A percentile compares a stretch with the other conserved stretches of the same genome.
phyloP scores from a whole-genome alignment of 148 eudicot species.

The Suaeda aralocaspica region DNA sequence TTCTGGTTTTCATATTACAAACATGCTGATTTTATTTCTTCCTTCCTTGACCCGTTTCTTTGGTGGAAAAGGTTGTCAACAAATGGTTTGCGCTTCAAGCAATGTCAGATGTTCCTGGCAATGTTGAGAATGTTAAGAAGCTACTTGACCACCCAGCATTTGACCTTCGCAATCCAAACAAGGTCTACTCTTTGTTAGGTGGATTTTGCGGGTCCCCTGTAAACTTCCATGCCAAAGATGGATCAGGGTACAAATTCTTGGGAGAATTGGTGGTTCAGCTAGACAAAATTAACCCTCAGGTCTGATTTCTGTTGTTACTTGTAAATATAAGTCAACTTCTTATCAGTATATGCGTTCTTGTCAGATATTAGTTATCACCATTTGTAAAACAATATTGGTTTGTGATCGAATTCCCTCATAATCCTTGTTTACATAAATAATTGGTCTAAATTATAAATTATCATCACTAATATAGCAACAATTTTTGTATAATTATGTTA shows the following conservation, averaged over 20 bases:
- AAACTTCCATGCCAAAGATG: slow-evolving; percentile 95
- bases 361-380: background rate
- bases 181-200: slow-evolving; percentile 86
- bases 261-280: slow-evolving; percentile 81
- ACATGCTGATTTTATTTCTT: background rate
- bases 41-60: background rate
- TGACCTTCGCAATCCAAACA: slow-evolving; percentile 90
- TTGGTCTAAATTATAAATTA: too few species aligned
- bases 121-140: slow-evolving; percentile 79
- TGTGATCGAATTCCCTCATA: background rate
- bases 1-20: background rate
- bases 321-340: too few species aligned
- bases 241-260: slow-evolving; percentile 93
- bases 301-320: slow-evolving; percentile 10
- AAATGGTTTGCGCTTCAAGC: slow-evolving; percentile 98
- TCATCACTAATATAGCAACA: too few species aligned
- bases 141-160: slow-evolving; percentile 87
- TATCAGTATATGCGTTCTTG: too few species aligned
- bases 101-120: slow-evolving; percentile 70
- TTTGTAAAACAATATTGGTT: background rate
- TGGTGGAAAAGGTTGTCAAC: slow-evolving; percentile 61
- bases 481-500: too few species aligned
- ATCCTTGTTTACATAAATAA: background rate
- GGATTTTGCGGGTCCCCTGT: slow-evolving; percentile 89
- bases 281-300: slow-evolving; percentile 96